Evolutionary conservation across 176 grass and related monocot genomes (phyloP), one percentile per base, ranked within the genome.

Genomic region (Oryza glaberrima): DNA sequence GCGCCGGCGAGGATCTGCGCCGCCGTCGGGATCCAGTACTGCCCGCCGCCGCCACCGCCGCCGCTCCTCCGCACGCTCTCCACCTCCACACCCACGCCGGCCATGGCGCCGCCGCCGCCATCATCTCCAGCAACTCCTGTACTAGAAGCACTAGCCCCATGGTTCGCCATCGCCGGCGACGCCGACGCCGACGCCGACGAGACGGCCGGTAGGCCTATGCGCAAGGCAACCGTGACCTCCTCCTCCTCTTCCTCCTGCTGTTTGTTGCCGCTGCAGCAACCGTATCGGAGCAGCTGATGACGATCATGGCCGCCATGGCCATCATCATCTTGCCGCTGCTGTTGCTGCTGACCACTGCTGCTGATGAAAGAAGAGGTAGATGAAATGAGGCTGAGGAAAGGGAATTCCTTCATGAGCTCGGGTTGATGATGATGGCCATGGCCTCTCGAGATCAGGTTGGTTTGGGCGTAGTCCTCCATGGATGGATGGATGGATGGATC

Each of bases 21-120:
- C 20, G 85, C 84, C 23, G 91, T 93, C 14, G 91, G 91, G 64
- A 93, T 93, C 91, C 91, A 93, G 20, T 93, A 93, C 81, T 93
- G 84, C 5, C 91, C 40, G 51, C 51, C 87, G 65, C 86, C 86
- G 36, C 73, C 26, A 26, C 26, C 28, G 28, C 28, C 87, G 49
- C 82, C 36, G 36, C 36, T 38, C 36, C 36, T 82, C 88, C 81
- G 77, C 17, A 77, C 84, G 66, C 87, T 90, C 9, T 69, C 78
- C 13, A 35, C 77, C 52, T 65, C 81, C 60, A 49, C 13, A 79
- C 13, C 86, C 34, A 54, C 40, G 67, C 19, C 77, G 78, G 54
- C 6, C 36, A 38, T 38, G 36, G 36, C 36, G 5, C 36, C 80
- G 66, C 52, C 69, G 30, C 43, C 5, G 40, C 74, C 68, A 20